Percentiles rank a stretch among this genome's conserved stretches.
These are phyloP conservation scores for Triticum urartu DNA, from an alignment of 176 grass and related monocot genomes.

Conservation along the genomic window DNA sequence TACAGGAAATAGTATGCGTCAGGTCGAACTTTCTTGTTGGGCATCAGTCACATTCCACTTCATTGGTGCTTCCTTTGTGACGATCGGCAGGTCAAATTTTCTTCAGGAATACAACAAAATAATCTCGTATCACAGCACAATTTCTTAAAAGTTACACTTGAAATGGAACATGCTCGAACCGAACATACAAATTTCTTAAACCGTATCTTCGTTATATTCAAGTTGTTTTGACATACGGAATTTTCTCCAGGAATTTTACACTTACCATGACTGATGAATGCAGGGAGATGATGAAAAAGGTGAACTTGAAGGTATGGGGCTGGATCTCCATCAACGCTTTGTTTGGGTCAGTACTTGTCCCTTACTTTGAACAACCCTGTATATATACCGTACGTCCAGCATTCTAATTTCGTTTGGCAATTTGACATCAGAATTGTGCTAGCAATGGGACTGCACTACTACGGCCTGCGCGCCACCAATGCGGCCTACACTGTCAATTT, in stretches of 20 bases:
- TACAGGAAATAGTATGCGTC: constrained; percentile 4
- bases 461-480: constrained; percentile 31
- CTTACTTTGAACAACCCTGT: not conserved
- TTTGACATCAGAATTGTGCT: constrained; percentile 25
- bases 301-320: not conserved
- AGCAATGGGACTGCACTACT: constrained; percentile 45
- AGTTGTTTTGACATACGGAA: not conserved
- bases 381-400: not conserved
- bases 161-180: not conserved
- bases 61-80: not conserved
- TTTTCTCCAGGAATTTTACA: not conserved
- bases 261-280: not conserved
- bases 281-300: constrained; percentile 39
- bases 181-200: not conserved
- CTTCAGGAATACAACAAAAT: not conserved
- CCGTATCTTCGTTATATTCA: not conserved
- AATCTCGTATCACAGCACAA: not conserved
- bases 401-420: not conserved
- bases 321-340: constrained; percentile 33
- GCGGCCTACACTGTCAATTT: constrained; percentile 7
- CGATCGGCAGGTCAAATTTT: not conserved
- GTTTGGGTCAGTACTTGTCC: not conserved
- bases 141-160: not conserved
- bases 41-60: not conserved
- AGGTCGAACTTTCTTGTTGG: constrained; percentile 9